Base-by-base conservation (phyloP, 257 asterid species). In the Gentiana straminea region DNA sequence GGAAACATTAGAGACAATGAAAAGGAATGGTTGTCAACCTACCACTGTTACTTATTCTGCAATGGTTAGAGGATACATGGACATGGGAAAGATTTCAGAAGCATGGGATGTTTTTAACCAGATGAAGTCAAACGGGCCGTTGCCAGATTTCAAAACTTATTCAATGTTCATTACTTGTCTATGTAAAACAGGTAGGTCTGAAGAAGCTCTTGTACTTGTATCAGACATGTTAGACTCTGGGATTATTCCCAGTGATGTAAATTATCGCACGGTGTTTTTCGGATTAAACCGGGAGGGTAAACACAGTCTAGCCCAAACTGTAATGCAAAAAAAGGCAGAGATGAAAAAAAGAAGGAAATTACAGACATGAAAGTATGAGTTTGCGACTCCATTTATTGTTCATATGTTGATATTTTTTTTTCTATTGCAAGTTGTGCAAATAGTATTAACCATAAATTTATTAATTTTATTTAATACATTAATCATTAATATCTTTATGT, bases 281-380 rank as follows among this genome's bases (percentile, higher is more conserved):
- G 97, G 97, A 44, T 70, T 89, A 35, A 89, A 86, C 61, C 79
- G 88, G 70, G 95, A 89, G 75, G 97, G 95, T 37, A 86, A 89
- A 54, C 79, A 75, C 12, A 43, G 74, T 53, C 73, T 84, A 62
- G 94, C 95, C 7, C 66, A 63, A 64, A 63, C 43, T 71, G 90
- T 81, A 35, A 46, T 65, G 15, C 65, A 53, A 62, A 77, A 78
- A 67, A 89, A 89, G 79, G 54, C 62, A 60, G 81, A 86, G 64
- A 70, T 89, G 62, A 74, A 75, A 70, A 70, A 71, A 52, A 73
- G 81, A 66, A 77, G 94, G 70, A 74, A 66, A 59, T 54, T 73
- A 59, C 71, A 63, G 35, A 12, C 52, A 15, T 68, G 39, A 67
- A 49, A 37, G 46, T 5, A 41, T 41, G 46, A 1, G 7, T 41